These are phyloP conservation scores for Colletotrichum tabaci DNA, from an alignment of 2,329 filamentous ascomycete species.

Conservation along the genomic window DNA sequence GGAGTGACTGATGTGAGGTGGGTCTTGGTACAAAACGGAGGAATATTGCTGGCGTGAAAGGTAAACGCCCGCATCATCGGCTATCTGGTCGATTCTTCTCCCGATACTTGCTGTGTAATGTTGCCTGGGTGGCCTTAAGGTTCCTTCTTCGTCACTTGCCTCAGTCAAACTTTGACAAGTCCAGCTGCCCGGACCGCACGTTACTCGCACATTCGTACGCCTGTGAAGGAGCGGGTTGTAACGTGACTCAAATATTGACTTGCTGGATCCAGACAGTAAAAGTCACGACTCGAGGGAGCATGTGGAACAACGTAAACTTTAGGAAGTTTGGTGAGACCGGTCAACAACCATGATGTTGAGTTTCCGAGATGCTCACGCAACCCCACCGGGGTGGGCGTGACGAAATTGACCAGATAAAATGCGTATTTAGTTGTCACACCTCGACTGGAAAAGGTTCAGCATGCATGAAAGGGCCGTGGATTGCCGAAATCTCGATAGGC, in stretches of 20 bases:
- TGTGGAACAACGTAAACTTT: neutral
- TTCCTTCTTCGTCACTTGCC: neutral
- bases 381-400: neutral
- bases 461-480: neutral
- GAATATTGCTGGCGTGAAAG: neutral
- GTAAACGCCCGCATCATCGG: no score
- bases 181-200: neutral
- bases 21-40: neutral
- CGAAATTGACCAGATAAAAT: neutral
- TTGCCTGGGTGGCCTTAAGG: neutral
- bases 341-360: neutral
- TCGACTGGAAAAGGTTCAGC: neutral
- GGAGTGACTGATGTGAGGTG: neutral
- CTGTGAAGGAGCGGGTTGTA: neutral
- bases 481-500: neutral
- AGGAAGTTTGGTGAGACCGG: neutral
- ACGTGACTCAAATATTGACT: constrained; percentile 1
- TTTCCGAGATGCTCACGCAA: neutral
- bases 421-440: neutral
- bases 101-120: constrained; percentile 2
- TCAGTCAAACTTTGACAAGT: neutral
- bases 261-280: neutral
- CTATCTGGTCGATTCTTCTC: neutral
- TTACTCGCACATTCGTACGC: constrained; percentile 1
- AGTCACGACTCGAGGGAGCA: neutral